These are phyloP conservation scores for Neopestalotiopsis clavispora DNA, from an alignment of 2,329 filamentous ascomycete species.

Conservation along the genomic window DNA sequence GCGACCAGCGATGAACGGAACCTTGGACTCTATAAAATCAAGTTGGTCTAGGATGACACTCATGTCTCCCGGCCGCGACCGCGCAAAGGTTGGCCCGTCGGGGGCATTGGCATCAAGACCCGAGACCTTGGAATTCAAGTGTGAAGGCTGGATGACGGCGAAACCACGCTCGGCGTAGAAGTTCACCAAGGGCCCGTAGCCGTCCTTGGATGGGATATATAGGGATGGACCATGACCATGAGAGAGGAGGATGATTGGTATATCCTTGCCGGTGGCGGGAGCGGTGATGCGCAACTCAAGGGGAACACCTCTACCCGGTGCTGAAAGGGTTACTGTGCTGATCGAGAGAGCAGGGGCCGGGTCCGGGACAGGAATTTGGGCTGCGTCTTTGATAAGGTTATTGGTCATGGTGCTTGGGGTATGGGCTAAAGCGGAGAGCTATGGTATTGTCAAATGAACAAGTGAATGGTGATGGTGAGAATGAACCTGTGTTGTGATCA, in stretches of 20 bases:
- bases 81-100: constrained; percentile 32
- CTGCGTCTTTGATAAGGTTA: constrained; percentile 32
- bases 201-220: constrained; percentile 45
- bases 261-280: constrained; percentile 34
- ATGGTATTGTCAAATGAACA: too few relatives aligned
- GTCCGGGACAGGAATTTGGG: constrained; percentile 37
- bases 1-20: constrained; percentile 38
- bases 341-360: constrained; percentile 37
- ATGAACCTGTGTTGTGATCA: not conserved
- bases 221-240: constrained; percentile 45
- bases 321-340: constrained; percentile 35
- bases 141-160: constrained; percentile 48
- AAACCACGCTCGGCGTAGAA: constrained; percentile 49
- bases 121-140: constrained; percentile 41
- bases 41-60: constrained; percentile 41
- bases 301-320: constrained; percentile 30
- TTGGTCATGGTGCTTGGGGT: constrained; percentile 12
- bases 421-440: not conserved
- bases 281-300: constrained; percentile 42
- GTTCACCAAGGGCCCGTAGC: constrained; percentile 45
- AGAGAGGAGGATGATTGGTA: constrained; percentile 46
- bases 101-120: constrained; percentile 26
- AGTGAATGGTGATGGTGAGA: not conserved
- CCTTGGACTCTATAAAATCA: constrained; percentile 38
- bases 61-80: constrained; percentile 41